Conservation (phyloP, 2,329 filamentous ascomycete genomes). For the Fusarium ambrosium region DNA sequence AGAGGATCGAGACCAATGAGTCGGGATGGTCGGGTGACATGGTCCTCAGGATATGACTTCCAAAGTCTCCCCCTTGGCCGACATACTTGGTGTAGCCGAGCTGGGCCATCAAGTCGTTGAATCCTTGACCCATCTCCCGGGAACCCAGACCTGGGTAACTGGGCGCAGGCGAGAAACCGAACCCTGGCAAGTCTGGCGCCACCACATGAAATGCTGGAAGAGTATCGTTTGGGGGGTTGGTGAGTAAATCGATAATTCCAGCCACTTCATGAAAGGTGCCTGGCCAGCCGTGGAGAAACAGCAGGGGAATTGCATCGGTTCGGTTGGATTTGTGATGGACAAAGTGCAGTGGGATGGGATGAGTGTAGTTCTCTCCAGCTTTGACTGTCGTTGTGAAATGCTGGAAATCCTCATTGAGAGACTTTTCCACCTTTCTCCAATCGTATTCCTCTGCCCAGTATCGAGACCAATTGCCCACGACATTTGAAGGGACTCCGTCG, state of each 20-base stretch:
- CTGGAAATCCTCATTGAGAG: slow-evolving; percentile 16
- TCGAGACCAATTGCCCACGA: background rate
- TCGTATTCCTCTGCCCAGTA: slow-evolving; percentile 17
- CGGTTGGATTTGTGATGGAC: slow-evolving; percentile 18
- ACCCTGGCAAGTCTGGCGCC: slow-evolving; percentile 60
- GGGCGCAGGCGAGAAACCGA: slow-evolving; percentile 55
- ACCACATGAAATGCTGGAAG: slow-evolving; percentile 61
- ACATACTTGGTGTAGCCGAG: slow-evolving; percentile 56
- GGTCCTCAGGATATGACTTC: slow-evolving; percentile 33
- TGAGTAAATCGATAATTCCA: slow-evolving; percentile 52
- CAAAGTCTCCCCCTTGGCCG: slow-evolving; percentile 50
- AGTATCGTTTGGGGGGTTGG: slow-evolving; percentile 40
- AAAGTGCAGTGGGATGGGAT: slow-evolving; percentile 27
- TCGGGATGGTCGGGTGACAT: slow-evolving; percentile 12
- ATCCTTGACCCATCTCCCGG: slow-evolving; percentile 48
- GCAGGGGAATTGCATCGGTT: slow-evolving; percentile 54
- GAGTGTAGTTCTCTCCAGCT: slow-evolving; percentile 1
- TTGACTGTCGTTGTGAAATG: slow-evolving; percentile 26
- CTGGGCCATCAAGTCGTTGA: slow-evolving; percentile 55
- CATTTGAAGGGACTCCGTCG: slow-evolving; percentile 1
- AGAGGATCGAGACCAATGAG: slow-evolving; percentile 1
- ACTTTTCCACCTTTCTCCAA: slow-evolving; percentile 6
- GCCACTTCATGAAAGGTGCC: slow-evolving; percentile 56
- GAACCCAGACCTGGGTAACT: slow-evolving; percentile 47
- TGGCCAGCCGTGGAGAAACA: slow-evolving; percentile 61